phyloP scores from a whole-genome alignment of 2,329 filamentous ascomycete genomes.

The Coniella lustricola region DNA sequence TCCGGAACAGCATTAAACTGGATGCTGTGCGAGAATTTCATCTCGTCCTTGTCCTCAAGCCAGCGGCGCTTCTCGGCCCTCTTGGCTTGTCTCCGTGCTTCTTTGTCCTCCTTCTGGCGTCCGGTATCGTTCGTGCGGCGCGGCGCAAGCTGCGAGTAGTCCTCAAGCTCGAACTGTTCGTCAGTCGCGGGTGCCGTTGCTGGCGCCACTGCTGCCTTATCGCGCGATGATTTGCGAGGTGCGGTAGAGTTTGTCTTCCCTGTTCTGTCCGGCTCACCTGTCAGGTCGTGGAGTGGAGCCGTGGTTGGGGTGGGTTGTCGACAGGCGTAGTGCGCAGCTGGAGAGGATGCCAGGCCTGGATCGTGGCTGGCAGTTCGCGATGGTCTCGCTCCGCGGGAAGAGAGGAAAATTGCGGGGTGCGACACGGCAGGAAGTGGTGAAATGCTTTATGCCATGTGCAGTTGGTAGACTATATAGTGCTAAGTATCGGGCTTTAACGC shows the following conservation, averaged over 20 bases:
- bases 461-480: too few species aligned
- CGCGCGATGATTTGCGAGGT: neutral
- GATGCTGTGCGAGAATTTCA: slow-evolving; percentile 99
- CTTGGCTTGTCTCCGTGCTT: slow-evolving; percentile 35
- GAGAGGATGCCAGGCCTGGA: neutral
- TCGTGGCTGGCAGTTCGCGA: slow-evolving; percentile 3
- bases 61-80: slow-evolving; percentile 57
- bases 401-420: slow-evolving; percentile 6
- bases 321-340: neutral
- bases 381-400: slow-evolving; percentile 10
- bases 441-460: slow-evolving; percentile 9
- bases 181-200: slow-evolving; percentile 3
- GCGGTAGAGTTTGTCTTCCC: slow-evolving; percentile 8
- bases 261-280: slow-evolving; percentile 12
- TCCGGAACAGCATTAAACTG: slow-evolving; percentile 99
- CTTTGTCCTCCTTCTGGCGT: slow-evolving; percentile 19
- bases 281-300: slow-evolving; percentile 5
- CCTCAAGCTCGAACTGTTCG: slow-evolving; percentile 34
- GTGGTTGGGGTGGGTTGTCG: slow-evolving; percentile 4
- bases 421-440: slow-evolving; percentile 12
- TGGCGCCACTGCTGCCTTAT: neutral
- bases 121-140: slow-evolving; percentile 20
- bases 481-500: too few species aligned
- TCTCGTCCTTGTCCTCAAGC: slow-evolving; percentile 72
- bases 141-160: slow-evolving; percentile 29